These are phyloP conservation scores for Pinus tabuliformis DNA, from an alignment of 75 land plant species.

Conservation along the genomic window DNA sequence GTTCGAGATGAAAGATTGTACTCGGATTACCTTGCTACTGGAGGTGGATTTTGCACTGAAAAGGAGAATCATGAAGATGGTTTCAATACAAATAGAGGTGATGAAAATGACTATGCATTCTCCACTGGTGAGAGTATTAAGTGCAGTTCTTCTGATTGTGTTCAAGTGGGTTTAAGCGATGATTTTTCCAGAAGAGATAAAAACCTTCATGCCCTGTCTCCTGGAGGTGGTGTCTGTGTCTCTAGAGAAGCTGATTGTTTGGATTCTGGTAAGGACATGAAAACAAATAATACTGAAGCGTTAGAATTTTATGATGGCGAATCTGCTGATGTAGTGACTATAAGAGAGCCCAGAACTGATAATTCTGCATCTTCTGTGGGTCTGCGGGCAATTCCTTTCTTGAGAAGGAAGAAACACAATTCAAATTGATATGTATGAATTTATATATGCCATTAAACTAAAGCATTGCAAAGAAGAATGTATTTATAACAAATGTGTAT, in stretches of 20 bases:
- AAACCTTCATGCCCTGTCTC: conserved; percentile 10
- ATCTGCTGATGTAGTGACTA: neutral
- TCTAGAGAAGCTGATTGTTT: conserved; percentile 20
- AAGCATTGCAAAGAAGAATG: too few relatives aligned
- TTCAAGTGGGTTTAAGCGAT: neutral
- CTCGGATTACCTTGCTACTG: conserved; percentile 15
- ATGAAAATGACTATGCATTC: neutral
- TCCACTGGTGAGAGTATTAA: neutral
- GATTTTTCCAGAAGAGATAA: neutral
- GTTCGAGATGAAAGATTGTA: neutral
- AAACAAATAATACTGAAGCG: neutral
- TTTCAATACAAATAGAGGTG: neutral
- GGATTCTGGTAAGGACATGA: neutral
- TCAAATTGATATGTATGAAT: too few relatives aligned
- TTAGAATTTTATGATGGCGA: neutral
- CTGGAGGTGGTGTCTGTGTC: conserved; percentile 54
- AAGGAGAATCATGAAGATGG: conserved; percentile 7
- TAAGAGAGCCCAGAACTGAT: neutral
- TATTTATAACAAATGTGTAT: too few relatives aligned
- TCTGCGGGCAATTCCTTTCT: conserved; percentile 34
- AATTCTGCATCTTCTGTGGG: neutral
- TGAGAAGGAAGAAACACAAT: conserved; percentile 29
- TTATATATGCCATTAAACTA: too few relatives aligned
- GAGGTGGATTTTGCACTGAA: conserved; percentile 25
- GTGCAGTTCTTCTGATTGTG: neutral